These are phyloP conservation scores for Penicillium sp. DNA, from an alignment of 2,329 filamentous ascomycete genomes.

Conservation along the genomic window DNA sequence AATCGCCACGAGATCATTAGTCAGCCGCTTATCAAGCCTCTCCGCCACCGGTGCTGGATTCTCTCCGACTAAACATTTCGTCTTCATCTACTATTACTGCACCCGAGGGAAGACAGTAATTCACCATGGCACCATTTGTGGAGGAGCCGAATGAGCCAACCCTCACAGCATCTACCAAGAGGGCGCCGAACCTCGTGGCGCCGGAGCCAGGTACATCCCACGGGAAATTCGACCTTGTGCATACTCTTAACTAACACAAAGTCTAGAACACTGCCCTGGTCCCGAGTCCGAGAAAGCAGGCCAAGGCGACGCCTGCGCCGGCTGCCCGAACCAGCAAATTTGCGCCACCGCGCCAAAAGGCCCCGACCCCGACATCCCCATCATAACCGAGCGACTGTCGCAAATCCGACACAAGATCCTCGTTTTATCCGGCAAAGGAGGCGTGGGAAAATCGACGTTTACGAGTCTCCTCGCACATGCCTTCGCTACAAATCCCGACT, in stretches of 20 bases:
- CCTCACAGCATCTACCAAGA: slow-evolving; percentile 68
- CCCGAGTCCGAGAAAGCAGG: slow-evolving; percentile 55
- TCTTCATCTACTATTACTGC: background rate
- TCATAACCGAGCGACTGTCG: slow-evolving; percentile 77
- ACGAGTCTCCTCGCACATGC: slow-evolving; percentile 82
- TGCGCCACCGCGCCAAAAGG: slow-evolving; percentile 93
- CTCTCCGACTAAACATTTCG: background rate
- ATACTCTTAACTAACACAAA: slow-evolving; percentile 9
- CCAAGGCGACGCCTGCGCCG: slow-evolving; percentile 75
- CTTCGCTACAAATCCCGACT: slow-evolving; percentile 74
- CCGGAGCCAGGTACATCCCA: slow-evolving; percentile 66
- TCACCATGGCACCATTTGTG: slow-evolving; percentile 70
- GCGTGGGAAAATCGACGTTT: slow-evolving; percentile 94
- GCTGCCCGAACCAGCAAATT: slow-evolving; percentile 92
- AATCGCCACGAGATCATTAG: slow-evolving; percentile 29
- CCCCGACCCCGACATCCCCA: slow-evolving; percentile 85
- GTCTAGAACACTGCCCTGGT: slow-evolving; percentile 80
- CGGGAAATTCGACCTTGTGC: background rate
- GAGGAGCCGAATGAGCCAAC: slow-evolving; percentile 66
- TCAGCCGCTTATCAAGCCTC: slow-evolving; percentile 35
- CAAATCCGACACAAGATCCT: slow-evolving; percentile 87
- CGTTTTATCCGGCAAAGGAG: slow-evolving; percentile 88
- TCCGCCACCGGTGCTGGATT: slow-evolving; percentile 21
- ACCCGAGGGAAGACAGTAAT: background rate
- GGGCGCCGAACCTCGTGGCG: slow-evolving; percentile 78